These are phyloP conservation scores for Oryza punctata DNA, from an alignment of 176 grass and related monocot species.

Conservation along the genomic window DNA sequence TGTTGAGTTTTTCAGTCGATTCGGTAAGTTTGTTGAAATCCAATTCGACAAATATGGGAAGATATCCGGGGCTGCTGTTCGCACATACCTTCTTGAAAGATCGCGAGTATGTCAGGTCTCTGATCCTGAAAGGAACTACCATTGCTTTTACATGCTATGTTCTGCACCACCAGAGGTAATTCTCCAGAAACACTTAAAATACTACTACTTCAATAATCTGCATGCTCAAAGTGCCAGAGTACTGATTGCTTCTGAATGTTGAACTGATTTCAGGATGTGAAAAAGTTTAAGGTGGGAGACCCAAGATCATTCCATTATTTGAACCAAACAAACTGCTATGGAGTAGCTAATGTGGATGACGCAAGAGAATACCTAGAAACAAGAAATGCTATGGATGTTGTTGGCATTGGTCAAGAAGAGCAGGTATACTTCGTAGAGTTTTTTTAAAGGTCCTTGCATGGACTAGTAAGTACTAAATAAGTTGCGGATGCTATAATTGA, in stretches of 20 bases:
- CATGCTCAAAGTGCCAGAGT: background rate
- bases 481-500: slow-evolving; percentile 14
- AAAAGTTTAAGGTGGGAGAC: slow-evolving; percentile 85
- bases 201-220: background rate
- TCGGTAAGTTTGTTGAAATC: slow-evolving; percentile 98
- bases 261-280: slow-evolving; percentile 63
- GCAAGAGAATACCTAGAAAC: slow-evolving; percentile 90
- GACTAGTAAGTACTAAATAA: background rate
- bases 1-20: slow-evolving; percentile 58
- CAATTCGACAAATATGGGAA: slow-evolving; percentile 92
- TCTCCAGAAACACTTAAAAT: slow-evolving; percentile 33
- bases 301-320: slow-evolving; percentile 88
- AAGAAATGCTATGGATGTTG: slow-evolving; percentile 92
- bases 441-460: background rate
- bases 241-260: slow-evolving; percentile 18
- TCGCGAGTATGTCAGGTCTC: slow-evolving; percentile 90
- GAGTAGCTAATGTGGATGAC: slow-evolving; percentile 89
- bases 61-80: slow-evolving; percentile 92
- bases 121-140: slow-evolving; percentile 96
- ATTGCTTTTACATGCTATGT: slow-evolving; percentile 98
- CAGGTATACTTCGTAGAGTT: slow-evolving; percentile 57
- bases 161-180: slow-evolving; percentile 85
- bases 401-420: slow-evolving; percentile 86
- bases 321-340: slow-evolving; percentile 88
- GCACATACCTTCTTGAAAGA: slow-evolving; percentile 83